Evolutionary conservation across 371 early-diverging fungal species (phyloP).

Genomic region (Mortierella sp.): DNA sequence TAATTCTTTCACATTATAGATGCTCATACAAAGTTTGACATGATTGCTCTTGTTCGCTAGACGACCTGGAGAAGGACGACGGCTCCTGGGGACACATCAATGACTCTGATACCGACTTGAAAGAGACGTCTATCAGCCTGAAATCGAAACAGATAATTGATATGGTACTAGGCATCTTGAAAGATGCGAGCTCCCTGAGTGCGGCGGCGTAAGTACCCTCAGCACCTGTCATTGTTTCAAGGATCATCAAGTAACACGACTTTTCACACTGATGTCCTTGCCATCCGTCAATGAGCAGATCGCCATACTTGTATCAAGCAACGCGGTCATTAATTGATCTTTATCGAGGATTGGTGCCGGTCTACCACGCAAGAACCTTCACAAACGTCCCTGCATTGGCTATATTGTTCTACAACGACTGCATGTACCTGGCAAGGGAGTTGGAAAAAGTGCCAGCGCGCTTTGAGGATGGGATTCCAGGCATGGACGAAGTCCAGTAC

Average conservation of each 20-base stretch:
- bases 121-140: conserved; percentile 36
- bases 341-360: conserved; percentile 42
- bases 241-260: no score
- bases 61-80: conserved; percentile 26
- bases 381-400: conserved; percentile 61
- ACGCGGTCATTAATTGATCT: conserved; percentile 48
- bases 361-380: conserved; percentile 43
- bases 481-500: conserved; percentile 56
- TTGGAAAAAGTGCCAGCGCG: conserved; percentile 26
- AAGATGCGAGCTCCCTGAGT: conserved; percentile 24
- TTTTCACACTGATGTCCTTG: background rate
- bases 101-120: conserved; percentile 34
- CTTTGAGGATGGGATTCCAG: conserved; percentile 41
- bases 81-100: conserved; percentile 23
- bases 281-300: conserved; percentile 3
- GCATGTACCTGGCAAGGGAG: conserved; percentile 69
- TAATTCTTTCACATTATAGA: no score
- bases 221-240: background rate
- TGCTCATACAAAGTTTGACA: background rate
- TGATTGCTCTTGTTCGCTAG: conserved; percentile 1
- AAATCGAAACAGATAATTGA: conserved; percentile 37
- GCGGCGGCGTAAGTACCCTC: conserved; percentile 32
- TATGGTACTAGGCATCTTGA: conserved; percentile 35
- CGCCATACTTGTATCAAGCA: conserved; percentile 44
- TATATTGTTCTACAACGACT: conserved; percentile 78